A percentile compares a stretch with the other conserved stretches of the same genome.
phyloP scores from a whole-genome alignment of 805 yeast genomes.

The Saturnispora halmiae region DNA sequence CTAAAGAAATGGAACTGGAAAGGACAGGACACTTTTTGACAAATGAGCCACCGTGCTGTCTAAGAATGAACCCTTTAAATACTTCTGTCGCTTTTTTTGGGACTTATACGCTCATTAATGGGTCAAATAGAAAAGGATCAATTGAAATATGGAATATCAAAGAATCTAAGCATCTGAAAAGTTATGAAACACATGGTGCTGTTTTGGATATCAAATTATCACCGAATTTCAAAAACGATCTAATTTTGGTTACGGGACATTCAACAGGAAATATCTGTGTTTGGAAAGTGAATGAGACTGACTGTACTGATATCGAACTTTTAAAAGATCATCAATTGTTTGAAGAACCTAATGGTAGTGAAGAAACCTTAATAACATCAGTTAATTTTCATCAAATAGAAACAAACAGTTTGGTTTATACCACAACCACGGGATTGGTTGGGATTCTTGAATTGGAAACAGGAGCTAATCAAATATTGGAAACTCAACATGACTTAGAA shows the following conservation, averaged over 20 bases:
- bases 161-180: conserved; percentile 4
- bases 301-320: conserved; percentile 16
- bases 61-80: conserved; percentile 49
- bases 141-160: conserved; percentile 32
- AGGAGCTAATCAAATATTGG: conserved; percentile 16
- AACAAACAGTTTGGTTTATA: conserved; percentile 36
- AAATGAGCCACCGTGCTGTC: conserved; percentile 74
- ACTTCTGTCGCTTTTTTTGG: conserved; percentile 51
- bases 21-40: conserved; percentile 33
- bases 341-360: conserved; percentile 27
- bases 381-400: conserved; percentile 44
- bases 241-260: conserved; percentile 53
- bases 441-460: conserved; percentile 29
- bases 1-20: conserved; percentile 5
- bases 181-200: conserved; percentile 44
- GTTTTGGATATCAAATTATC: conserved; percentile 68
- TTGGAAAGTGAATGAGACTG: conserved; percentile 41
- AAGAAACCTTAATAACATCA: conserved; percentile 50
- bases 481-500: conserved; percentile 55
- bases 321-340: conserved; percentile 36
- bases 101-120: conserved; percentile 64
- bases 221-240: conserved; percentile 30
- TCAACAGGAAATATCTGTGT: conserved; percentile 66
- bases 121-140: conserved; percentile 57
- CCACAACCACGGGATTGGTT: conserved; percentile 61